Evolutionary conservation across 1,284 basidiomycete species (phyloP), one percentile per base, ranked within the genome.

Genomic region (Melampsora larici-populina): DNA sequence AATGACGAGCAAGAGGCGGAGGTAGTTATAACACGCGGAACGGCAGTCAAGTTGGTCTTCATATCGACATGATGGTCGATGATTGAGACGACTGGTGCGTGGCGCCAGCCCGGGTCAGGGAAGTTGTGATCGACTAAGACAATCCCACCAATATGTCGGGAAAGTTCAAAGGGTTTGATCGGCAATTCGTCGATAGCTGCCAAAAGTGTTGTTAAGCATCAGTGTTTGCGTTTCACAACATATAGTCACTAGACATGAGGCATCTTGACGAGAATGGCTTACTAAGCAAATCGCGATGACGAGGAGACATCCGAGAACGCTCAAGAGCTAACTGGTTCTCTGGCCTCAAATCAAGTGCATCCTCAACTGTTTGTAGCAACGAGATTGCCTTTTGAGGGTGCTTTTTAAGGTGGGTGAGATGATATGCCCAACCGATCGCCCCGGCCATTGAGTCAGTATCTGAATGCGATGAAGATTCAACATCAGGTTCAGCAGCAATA

Each of bases 21-120:
- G 49, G 81, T 81, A 66, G 83, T 81, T 33, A 84, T 78, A 24
- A 84, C 79, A 1, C 83, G 84, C 9, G 80, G 72, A 7, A 82
- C 82, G 15, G 79, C 78, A 21, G 79, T 73, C 4, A 80, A 81
- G 0, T 82, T 82, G 9, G 78, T 63, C 0, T 83, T 82, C 1
- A 82, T 79, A 76, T 85, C 84, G 1, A 78, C 81, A 79, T 85
- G 84, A 71, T 85, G 84, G 70, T 85, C 84, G 36, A 84, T 80
- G 69, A 84, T 82, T 8, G 80, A 78, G 40, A 82, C 43, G 2
- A 83, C 60, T 29, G 78, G 78, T 6, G 82, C 81, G 6, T 78
- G 72, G 13, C 73, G 8, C 84, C 83, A 84, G 0, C 79, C 80
- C 21, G 81, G 79, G 7, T 80, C 74, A n/a, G 84, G 83, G 1